phyloP scores from a whole-genome alignment of 805 yeast species.

The Cyberlindnera suaveolens region DNA sequence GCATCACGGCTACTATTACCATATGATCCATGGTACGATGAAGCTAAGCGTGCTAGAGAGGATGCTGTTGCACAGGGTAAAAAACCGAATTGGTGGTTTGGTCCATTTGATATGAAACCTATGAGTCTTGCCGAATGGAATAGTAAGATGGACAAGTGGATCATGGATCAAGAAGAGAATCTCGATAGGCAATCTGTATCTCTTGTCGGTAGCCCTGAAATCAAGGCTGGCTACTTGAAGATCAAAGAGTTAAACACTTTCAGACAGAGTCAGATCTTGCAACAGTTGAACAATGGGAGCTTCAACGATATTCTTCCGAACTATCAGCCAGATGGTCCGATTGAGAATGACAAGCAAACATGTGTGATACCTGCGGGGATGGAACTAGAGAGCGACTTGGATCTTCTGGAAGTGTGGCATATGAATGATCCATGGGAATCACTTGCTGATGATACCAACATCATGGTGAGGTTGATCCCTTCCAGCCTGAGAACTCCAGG shows the following conservation, averaged over 20 bases:
- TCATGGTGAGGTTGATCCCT: conserved; percentile 21
- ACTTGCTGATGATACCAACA: conserved; percentile 18
- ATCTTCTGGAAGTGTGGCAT: conserved; percentile 22
- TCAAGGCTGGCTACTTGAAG: conserved; percentile 12
- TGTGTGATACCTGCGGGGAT: conserved; percentile 2
- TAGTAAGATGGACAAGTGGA: conserved; percentile 20
- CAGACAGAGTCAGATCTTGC: conserved; percentile 18
- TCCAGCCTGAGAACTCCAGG: neutral
- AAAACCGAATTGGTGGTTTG: conserved; percentile 56
- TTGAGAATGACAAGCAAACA: conserved; percentile 10
- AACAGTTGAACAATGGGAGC: conserved; percentile 10
- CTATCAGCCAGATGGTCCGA: conserved; percentile 7
- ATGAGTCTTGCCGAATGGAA: conserved; percentile 37
- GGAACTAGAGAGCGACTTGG: conserved; percentile 18
- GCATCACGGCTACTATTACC: conserved; percentile 40
- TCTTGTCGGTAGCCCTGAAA: conserved; percentile 11
- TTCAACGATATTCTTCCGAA: conserved; percentile 15
- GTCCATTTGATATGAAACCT: conserved; percentile 53
- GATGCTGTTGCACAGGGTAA: conserved; percentile 39
- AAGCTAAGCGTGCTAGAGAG: conserved; percentile 49
- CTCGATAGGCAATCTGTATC: conserved; percentile 6
- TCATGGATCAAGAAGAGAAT: conserved; percentile 15
- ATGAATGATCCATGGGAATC: conserved; percentile 22
- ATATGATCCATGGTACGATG: conserved; percentile 70
- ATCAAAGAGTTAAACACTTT: conserved; percentile 10